Evolutionary conservation across 2,329 filamentous ascomycete species (phyloP).

Genomic region (Fusarium odoratissimum): DNA sequence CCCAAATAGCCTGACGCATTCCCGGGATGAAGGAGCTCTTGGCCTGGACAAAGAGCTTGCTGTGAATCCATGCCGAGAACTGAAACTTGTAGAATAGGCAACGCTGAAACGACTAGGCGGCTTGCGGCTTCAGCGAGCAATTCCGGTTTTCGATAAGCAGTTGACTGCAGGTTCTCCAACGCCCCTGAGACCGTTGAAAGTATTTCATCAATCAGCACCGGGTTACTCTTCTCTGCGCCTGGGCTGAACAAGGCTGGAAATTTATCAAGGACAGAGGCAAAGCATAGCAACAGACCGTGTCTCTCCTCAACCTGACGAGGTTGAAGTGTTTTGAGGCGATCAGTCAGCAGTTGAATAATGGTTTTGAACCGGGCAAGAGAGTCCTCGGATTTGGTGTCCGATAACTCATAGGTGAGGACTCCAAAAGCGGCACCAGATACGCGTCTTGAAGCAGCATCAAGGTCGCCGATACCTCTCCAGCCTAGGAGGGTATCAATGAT

Average conservation of each 20-base stretch:
- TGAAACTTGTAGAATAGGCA: constrained; percentile 60
- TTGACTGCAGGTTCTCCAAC: constrained; percentile 55
- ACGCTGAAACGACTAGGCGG: constrained; percentile 65
- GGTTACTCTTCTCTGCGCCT: constrained; percentile 23
- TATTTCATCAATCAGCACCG: constrained; percentile 46
- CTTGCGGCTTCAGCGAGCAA: constrained; percentile 72
- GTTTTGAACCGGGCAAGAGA: constrained; percentile 46
- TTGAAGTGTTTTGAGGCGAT: constrained; percentile 58
- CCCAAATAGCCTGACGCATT: constrained; percentile 33
- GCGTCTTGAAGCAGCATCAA: constrained; percentile 78
- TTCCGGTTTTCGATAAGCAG: constrained; percentile 69
- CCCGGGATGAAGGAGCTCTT: constrained; percentile 40
- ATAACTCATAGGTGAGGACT: constrained; percentile 59
- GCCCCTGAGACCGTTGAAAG: constrained; percentile 48
- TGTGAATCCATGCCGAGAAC: constrained; percentile 32
- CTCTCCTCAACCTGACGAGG: constrained; percentile 74
- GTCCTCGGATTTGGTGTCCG: constrained; percentile 34
- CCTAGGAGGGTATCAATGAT: constrained; percentile 77
- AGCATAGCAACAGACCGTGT: constrained; percentile 72
- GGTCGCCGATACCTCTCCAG: constrained; percentile 90
- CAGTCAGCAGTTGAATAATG: constrained; percentile 57
- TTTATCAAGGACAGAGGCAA: constrained; percentile 68
- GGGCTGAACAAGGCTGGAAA: constrained; percentile 51
- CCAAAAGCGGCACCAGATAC: constrained; percentile 79
- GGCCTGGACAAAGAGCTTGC: constrained; percentile 35